These are phyloP conservation scores for Xylaria longipes DNA, from an alignment of 495 filamentous ascomycete genomes.

Conservation along the genomic window DNA sequence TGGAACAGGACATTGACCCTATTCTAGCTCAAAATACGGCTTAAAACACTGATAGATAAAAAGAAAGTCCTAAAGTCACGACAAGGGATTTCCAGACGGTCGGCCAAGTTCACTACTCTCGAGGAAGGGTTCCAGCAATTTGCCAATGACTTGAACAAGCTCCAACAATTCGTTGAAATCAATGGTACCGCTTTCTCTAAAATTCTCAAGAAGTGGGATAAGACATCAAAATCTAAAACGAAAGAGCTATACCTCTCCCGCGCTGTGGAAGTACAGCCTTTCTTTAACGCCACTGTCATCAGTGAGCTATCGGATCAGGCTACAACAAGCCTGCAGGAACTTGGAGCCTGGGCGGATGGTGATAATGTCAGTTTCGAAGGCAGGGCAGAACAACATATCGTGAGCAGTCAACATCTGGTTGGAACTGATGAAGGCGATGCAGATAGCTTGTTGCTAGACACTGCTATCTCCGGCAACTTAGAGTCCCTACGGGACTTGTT, in stretches of 20 bases:
- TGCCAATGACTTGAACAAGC: constrained; percentile 91
- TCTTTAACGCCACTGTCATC: constrained; percentile 95
- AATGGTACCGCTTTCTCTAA: constrained; percentile 98
- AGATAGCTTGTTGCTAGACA: constrained; percentile 86
- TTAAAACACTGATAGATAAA: constrained; percentile 92
- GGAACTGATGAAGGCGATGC: constrained; percentile 84
- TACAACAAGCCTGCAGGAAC: constrained; percentile 87
- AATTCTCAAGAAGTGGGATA: constrained; percentile 99
- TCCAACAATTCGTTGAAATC: constrained; percentile 98
- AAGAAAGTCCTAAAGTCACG: constrained; percentile 86
- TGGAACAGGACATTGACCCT: constrained; percentile 22
- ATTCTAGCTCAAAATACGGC: constrained; percentile 82
- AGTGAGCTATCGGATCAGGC: constrained; percentile 96
- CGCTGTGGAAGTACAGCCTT: constrained; percentile 96
- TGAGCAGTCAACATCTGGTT: constrained; percentile 65
- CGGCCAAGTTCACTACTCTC: constrained; percentile 88
- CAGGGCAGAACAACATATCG: constrained; percentile 64
- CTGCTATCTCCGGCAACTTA: constrained; percentile 77
- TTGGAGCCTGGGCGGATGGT: constrained; percentile 95
- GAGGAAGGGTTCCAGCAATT: constrained; percentile 98
- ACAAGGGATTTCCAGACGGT: constrained; percentile 77
- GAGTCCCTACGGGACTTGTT: constrained; percentile 59
- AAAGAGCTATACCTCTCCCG: constrained; percentile 96
- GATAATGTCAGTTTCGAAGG: constrained; percentile 84
- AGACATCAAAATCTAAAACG: constrained; percentile 97